Evolutionary conservation across 306 rosid genomes (phyloP).

Genomic region (Canavalia gladiata): DNA sequence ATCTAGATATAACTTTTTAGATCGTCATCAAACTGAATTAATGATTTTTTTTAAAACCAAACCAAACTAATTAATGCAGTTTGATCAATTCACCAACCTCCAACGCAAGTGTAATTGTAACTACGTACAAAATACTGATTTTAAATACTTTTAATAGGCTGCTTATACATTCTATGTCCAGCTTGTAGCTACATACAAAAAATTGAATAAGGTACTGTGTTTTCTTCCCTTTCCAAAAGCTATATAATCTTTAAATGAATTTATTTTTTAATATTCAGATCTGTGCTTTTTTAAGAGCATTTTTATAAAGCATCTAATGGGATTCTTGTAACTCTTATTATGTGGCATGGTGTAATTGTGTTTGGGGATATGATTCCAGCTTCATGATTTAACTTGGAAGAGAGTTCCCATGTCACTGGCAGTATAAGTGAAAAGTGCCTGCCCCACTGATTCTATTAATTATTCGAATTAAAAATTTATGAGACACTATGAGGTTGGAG

Average conservation of each 20-base stretch:
- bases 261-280: constrained; percentile 27
- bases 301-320: background rate
- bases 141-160: background rate
- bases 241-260: constrained; percentile 16
- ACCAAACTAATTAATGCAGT: background rate
- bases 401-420: constrained; percentile 53
- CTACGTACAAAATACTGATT: background rate
- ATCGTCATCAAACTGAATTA: constrained; percentile 4
- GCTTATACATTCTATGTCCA: constrained; percentile 7
- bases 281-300: constrained; percentile 11
- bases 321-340: background rate
- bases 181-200: constrained; percentile 34
- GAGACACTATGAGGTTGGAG: constrained; percentile 61
- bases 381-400: constrained; percentile 57
- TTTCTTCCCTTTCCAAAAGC: constrained; percentile 37
- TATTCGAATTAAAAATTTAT: constrained; percentile 48
- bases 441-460: constrained; percentile 58
- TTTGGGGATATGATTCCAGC: background rate
- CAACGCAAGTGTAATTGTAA: too few species aligned
- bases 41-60: background rate
- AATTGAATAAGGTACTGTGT: constrained; percentile 9
- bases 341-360: constrained; percentile 28
- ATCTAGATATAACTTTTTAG: background rate
- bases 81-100: background rate
- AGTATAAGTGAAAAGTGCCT: constrained; percentile 28